phyloP scores from a whole-genome alignment of 1,139 yeast species.

The Yamadazyma kanchanaburiensis region DNA sequence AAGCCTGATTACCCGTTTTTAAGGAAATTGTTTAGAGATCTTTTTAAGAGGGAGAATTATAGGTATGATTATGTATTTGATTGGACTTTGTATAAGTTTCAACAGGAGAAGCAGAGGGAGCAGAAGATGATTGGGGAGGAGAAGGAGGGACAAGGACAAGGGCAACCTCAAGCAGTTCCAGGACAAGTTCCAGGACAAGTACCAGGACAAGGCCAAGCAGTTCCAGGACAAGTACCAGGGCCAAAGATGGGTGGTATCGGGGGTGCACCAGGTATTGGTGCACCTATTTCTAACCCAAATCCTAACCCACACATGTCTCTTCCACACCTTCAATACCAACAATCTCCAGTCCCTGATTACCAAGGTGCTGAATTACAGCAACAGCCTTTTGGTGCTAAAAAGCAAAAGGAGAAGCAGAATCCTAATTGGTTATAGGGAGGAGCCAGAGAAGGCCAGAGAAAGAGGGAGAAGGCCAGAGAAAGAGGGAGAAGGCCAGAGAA shows the following conservation, averaged over 20 bases:
- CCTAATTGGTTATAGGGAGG: slow-evolving; percentile 16
- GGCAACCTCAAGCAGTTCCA: neutral
- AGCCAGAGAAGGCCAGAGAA: too few species aligned
- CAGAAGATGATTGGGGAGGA: slow-evolving; percentile 26
- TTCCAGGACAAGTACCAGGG: neutral
- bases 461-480: too few species aligned
- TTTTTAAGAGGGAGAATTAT: slow-evolving; percentile 84
- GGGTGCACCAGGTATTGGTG: neutral
- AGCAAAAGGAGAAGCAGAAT: slow-evolving; percentile 11
- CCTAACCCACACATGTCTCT: neutral
- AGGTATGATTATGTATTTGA: slow-evolving; percentile 94
- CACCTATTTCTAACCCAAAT: neutral
- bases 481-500: too few species aligned
- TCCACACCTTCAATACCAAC: neutral
- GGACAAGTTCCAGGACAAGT: slow-evolving; percentile 1
- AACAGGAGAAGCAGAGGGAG: slow-evolving; percentile 60
- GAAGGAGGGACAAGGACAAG: slow-evolving; percentile 1
- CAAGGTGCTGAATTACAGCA: slow-evolving; percentile 13
- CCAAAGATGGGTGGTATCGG: neutral
- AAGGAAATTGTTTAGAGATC: slow-evolving; percentile 85
- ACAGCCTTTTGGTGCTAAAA: slow-evolving; percentile 11
- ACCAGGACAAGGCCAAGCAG: neutral
- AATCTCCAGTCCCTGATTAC: slow-evolving; percentile 3
- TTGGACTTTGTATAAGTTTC: slow-evolving; percentile 91
- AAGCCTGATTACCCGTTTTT: slow-evolving; percentile 92